Evolutionary conservation across 2,329 filamentous ascomycete species (phyloP), one percentile per base, ranked within the genome.

Genomic region (Alternaria atra): DNA sequence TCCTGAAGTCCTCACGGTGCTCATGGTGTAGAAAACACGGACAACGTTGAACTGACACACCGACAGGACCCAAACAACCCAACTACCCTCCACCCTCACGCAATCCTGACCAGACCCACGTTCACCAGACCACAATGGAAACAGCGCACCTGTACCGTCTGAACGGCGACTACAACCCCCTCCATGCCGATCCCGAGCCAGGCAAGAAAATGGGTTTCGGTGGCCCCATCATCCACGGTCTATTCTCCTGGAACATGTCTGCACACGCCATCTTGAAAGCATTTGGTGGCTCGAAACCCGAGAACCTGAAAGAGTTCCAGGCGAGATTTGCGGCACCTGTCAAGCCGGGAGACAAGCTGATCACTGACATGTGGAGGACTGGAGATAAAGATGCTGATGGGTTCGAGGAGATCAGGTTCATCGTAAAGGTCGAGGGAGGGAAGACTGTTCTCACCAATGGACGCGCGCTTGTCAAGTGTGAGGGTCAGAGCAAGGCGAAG

Each of bases 81-180:
- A 93, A 88, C 81, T 97, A 88, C 82, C 90, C 91, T 6, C 90
- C 92, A 6, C 93, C 93, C 7, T 82, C 90, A 75, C 88, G 88
- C 80, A 81, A 83, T 52, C 91, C 93, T 15, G 92, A 96, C 79
- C 86, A 84, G 43, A 85, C 88, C 6, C 86, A 91, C 68, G 86
- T 87, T 71, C 86, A 90, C 71, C 89, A 93, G 79, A 93, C 91
- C 5, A 91, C 83, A 27, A 75, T 82, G 54, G 88, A 94, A 81
- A 91, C 91, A 5, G 88, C 92, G 8, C 86, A 78, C 50, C 66
- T 73, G 37, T 73, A 75, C 65, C 87, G 92, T 65, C 86, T 97
- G 52, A 97, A 97, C 72, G 93, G 93, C 67, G 94, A 97, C 82
- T 97, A 97, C 81, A 97, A 97, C 83, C 94, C 93, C 29, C 88